Evolutionary conservation across 2,329 filamentous ascomycete species (phyloP).

Genomic region (Alternaria triticina): DNA sequence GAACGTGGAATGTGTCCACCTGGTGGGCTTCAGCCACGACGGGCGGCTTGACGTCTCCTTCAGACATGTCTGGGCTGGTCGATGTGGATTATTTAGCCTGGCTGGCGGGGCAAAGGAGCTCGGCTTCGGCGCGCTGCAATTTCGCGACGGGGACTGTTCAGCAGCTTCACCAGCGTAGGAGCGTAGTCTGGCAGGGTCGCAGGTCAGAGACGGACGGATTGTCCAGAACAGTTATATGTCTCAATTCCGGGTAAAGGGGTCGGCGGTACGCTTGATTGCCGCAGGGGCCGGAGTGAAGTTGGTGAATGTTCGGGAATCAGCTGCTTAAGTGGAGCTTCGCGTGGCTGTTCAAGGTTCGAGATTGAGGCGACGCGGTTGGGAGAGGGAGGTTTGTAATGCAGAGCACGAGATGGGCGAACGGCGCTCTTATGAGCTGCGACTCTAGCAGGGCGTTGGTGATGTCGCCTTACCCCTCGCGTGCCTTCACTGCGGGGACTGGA

Average conservation of each 20-base stretch:
- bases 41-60: conserved; percentile 51
- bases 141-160: conserved; percentile 5
- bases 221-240: conserved; percentile 30
- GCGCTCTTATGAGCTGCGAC: conserved; percentile 24
- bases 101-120: conserved; percentile 7
- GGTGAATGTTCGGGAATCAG: conserved; percentile 35
- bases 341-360: not conserved
- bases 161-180: not conserved
- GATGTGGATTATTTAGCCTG: conserved; percentile 6
- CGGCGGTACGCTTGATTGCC: conserved; percentile 37
- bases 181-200: conserved; percentile 6
- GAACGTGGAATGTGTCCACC: conserved; percentile 74
- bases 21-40: conserved; percentile 78
- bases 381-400: conserved; percentile 3
- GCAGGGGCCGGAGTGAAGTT: conserved; percentile 35
- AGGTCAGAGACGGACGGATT: conserved; percentile 6
- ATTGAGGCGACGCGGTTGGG: not conserved
- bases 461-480: conserved; percentile 35
- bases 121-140: conserved; percentile 15
- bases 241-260: conserved; percentile 48
- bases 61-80: conserved; percentile 49
- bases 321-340: conserved; percentile 32
- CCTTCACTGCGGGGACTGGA: conserved; percentile 40
- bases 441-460: conserved; percentile 10
- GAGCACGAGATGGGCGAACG: conserved; percentile 21